phyloP scores from a whole-genome alignment of 1,284 basidiomycete genomes.

The Inonotus obliquus region DNA sequence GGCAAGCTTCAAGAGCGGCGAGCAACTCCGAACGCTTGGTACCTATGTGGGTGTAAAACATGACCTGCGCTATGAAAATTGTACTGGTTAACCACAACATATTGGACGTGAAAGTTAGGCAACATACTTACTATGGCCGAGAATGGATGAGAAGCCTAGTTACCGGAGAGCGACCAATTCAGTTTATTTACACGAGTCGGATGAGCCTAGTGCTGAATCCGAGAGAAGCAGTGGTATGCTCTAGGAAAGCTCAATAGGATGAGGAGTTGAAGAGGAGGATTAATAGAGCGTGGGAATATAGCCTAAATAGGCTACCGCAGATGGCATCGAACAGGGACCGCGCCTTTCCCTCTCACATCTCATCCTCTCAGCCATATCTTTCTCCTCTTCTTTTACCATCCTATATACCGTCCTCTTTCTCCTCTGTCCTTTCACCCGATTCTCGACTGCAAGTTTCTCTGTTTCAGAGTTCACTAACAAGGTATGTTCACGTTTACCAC shows the following conservation, averaged over 20 bases:
- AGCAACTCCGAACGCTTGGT: neutral
- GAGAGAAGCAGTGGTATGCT: too few relatives aligned
- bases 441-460: neutral
- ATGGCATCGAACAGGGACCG: slow-evolving; percentile 7
- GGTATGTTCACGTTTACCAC: neutral
- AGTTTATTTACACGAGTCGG: too few relatives aligned
- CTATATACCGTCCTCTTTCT: neutral
- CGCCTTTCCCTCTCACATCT: slow-evolving; percentile 1
- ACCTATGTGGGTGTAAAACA: neutral
- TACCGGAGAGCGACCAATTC: too few relatives aligned
- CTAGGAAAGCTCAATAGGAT: too few relatives aligned
- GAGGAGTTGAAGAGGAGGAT: neutral
- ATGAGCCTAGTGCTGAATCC: too few relatives aligned
- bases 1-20: neutral
- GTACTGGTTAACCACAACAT: neutral
- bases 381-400: neutral
- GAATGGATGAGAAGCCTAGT: too few relatives aligned
- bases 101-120: neutral
- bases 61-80: neutral
- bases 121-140: neutral
- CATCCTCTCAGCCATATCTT: slow-evolving; percentile 2
- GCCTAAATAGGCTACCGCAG: neutral
- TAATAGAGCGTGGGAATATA: neutral
- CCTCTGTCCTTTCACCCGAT: neutral
- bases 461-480: neutral